Evolutionary conservation across 129 eudicot genomes (phyloP).

Genomic region (Apium graveolens): DNA sequence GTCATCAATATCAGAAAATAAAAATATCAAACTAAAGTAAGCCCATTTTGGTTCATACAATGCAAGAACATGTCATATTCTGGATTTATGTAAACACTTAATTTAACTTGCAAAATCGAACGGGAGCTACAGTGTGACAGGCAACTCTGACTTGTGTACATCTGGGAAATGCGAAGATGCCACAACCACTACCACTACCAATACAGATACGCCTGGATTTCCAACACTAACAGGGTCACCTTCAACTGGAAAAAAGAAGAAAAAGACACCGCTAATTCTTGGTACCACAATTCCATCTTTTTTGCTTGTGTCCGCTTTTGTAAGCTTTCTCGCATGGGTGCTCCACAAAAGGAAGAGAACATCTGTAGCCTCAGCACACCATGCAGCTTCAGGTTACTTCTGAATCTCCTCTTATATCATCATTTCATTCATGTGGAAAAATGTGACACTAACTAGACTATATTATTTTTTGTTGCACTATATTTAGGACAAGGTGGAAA

Average conservation of each 20-base stretch:
- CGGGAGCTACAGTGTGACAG: conserved; percentile 38
- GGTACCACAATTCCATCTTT: conserved; percentile 5
- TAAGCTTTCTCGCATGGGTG: not conserved
- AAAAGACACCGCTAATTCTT: not conserved
- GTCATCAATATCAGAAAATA: conserved; percentile 38
- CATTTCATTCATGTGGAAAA: not conserved
- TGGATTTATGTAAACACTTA: not conserved
- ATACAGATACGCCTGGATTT: not conserved
- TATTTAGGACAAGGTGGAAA: not conserved
- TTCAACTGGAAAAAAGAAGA: not conserved
- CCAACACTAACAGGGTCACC: not conserved
- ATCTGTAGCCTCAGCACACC: not conserved
- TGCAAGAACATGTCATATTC: not conserved
- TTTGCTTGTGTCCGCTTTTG: not conserved
- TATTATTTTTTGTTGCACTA: no score
- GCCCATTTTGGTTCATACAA: not conserved
- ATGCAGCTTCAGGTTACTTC: not conserved
- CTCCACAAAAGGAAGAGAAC: conserved; percentile 1
- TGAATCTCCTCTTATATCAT: not conserved
- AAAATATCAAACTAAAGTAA: conserved; percentile 49
- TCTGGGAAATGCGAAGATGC: conserved; percentile 21
- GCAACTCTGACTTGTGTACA: conserved; percentile 49
- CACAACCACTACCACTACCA: not conserved
- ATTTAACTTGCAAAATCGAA: not conserved
- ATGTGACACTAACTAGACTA: not conserved